Percentiles rank a stretch among this genome's conserved stretches.
phyloP scores from a whole-genome alignment of 352 stramenopile genomes.

The Phytophthora cactorum region DNA sequence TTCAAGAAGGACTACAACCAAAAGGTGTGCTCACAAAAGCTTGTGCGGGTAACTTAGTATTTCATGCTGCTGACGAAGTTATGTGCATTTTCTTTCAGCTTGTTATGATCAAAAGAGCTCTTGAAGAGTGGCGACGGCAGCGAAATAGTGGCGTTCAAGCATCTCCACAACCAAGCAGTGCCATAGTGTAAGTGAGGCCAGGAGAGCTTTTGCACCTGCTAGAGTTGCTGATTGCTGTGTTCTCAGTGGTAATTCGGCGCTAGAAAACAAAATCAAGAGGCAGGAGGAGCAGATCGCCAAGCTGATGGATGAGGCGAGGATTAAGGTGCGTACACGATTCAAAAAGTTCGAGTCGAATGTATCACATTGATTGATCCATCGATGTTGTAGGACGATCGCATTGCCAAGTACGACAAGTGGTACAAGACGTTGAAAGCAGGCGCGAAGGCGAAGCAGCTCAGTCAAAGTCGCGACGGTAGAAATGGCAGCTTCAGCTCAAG shows the following conservation, averaged over 20 bases:
- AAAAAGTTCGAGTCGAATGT: neutral
- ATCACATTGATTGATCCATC: conserved; percentile 3
- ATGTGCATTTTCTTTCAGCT: conserved; percentile 45
- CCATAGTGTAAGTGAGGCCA: conserved; percentile 19
- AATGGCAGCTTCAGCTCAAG: conserved; percentile 48
- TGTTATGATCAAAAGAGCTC: conserved; percentile 88
- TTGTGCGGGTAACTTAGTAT: neutral
- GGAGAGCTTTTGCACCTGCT: neutral
- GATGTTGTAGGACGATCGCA: conserved; percentile 58
- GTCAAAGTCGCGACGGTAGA: conserved; percentile 46
- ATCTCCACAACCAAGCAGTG: conserved; percentile 12
- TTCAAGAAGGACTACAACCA: conserved; percentile 91
- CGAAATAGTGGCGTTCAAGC: conserved; percentile 36
- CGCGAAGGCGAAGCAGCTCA: conserved; percentile 84
- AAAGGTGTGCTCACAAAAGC: conserved; percentile 53
- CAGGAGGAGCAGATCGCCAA: conserved; percentile 69
- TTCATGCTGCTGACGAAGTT: neutral
- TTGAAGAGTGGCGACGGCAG: conserved; percentile 89
- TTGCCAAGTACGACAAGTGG: conserved; percentile 88
- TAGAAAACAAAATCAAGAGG: conserved; percentile 48
- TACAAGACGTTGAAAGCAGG: conserved; percentile 86
- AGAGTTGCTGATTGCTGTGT: conserved; percentile 9
- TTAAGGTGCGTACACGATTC: conserved; percentile 37
- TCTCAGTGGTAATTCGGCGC: conserved; percentile 21
- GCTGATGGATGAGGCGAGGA: conserved; percentile 52